Conservation (phyloP, 106 monocot species). For the Apostasia ramifera region DNA sequence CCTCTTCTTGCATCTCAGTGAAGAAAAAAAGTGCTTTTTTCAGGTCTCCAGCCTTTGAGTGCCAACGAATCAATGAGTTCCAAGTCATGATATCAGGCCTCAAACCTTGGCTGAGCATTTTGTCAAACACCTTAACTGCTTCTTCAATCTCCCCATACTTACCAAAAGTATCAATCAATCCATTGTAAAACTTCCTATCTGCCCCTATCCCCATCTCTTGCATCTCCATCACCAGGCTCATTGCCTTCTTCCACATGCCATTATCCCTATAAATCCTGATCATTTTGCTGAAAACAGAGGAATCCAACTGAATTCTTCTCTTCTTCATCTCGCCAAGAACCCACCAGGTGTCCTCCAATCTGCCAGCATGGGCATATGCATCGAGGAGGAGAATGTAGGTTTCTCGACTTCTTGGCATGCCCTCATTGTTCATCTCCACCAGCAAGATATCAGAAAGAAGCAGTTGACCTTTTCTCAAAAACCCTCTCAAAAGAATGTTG, state of each 20-base stretch:
- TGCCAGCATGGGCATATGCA: conserved; percentile 40
- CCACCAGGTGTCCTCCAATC: conserved; percentile 64
- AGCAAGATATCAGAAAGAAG: conserved; percentile 40
- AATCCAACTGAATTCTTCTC: conserved; percentile 21
- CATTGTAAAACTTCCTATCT: conserved; percentile 44
- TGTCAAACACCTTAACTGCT: conserved; percentile 40
- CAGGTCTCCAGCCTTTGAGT: conserved; percentile 56
- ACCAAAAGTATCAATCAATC: conserved; percentile 57
- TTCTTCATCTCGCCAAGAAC: conserved; percentile 57
- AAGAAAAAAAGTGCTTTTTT: conserved; percentile 41
- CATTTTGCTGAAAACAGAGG: conserved; percentile 38
- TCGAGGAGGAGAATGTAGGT: conserved; percentile 59
- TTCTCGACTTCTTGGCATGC: conserved; percentile 30
- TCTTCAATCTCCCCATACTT: conserved; percentile 49
- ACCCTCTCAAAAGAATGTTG: conserved; percentile 46
- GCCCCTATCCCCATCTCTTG: conserved; percentile 25
- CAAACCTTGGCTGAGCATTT: conserved; percentile 44
- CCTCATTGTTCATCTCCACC: conserved; percentile 41
- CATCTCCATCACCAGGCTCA: conserved; percentile 55
- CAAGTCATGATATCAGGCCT: conserved; percentile 59
- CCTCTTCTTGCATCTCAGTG: conserved; percentile 55
- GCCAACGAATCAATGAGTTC: conserved; percentile 61
- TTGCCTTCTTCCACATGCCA: conserved; percentile 91
- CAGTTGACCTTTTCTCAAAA: conserved; percentile 51
- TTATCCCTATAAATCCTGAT: conserved; percentile 60